Evolutionary conservation across 192 early-diverging fungal species (phyloP), one percentile per base, ranked within the genome.

Genomic region (Backusella sp.): DNA sequence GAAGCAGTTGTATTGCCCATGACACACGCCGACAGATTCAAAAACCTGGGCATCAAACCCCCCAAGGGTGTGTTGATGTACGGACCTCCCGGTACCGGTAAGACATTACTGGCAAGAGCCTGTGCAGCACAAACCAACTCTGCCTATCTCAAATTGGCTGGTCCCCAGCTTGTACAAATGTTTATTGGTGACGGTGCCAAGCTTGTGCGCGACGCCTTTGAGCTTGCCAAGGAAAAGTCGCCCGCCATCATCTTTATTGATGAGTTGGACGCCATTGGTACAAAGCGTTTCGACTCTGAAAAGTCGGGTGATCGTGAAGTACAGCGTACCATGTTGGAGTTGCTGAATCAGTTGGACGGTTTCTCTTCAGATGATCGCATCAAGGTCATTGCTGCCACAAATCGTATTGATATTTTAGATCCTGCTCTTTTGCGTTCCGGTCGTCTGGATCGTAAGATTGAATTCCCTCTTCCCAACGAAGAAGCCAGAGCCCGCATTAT

Each of bases 201-300:
- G 72, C 91, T 99, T 87, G 96, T 99, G 12, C 92, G 98, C 28
- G 98, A 99, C 79, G 96, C 96, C 21, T 99, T 99, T 84, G 92
- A 92, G 30, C 82, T 99, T 52, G 98, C 98, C 30, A 99, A 99
- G 81, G 98, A 98, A 73, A 99, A 99, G 85, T 90, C 97, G 15
- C 98, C 98, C 12, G 93, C 98, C 35, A 99, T 99, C 80, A 98
- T 99, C 72, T 98, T 99, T 76, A 98, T 99, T 82, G 97, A 98
- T 85, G 98, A 99, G 85, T 89, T 98, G 83, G 97, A 99, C 78
- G 97, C 98, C 21, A 90, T 99, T 77, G 97, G 97, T 77, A 98
- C 98, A n/a, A 98, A 99, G 87, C 94, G 98, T 77, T 98, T 98
- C 71, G 96, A 98, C 82, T 93, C 91, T 79, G 97, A 98, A 74